Base-by-base conservation (phyloP, 164 flowering plant genomes). In the Tinospora cordifolia region DNA sequence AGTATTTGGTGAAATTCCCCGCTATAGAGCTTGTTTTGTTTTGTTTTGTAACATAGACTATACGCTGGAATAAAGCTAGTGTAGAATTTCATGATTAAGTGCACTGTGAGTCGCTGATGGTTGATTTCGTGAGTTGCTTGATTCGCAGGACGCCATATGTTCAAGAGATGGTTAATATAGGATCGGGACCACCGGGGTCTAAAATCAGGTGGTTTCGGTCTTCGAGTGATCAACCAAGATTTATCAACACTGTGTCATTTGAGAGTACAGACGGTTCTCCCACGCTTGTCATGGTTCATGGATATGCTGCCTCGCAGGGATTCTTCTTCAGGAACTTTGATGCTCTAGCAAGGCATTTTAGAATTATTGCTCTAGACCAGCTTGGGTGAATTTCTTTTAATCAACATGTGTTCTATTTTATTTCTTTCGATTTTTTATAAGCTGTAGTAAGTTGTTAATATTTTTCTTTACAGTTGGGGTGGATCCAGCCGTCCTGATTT, bases 401-500 rank as follows among this genome's bases (percentile, higher is more conserved):
- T 72, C 19, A 60, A 22, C 4, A 30, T 30, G 36, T 30, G 36
- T 17, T 51, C 59, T 51, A 51, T 6, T 51, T 51, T 3, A 69
- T 66, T 19, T 60, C 36, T 21, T 3, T n/a, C 26, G 13, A n/a
- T 8, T 9, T 59, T 67, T 3, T 30, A n/a, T 14, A 19, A 17
- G 24, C 8, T 41, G 12, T 41, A 41, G 13, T 41, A 41, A 17
- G 19, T 19, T 2, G 65, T 66, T 72, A 34, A 36, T 12, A 4
- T 59, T 75, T 69, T 63, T 19, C 21, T 65, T 75, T 78, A 77
- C 87, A 92, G 98, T 36, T 95, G 99, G 97, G 99, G 99, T 57
- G 99, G 98, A 77, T 95, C 98, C 54, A 92, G 99, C 77, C 85
- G 99, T 82, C 99, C 99, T 70, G 98, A 92, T 73, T 95, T 95